These are phyloP conservation scores for Colletotrichum aenigma DNA, from an alignment of 2,329 filamentous ascomycete species.

Conservation along the genomic window DNA sequence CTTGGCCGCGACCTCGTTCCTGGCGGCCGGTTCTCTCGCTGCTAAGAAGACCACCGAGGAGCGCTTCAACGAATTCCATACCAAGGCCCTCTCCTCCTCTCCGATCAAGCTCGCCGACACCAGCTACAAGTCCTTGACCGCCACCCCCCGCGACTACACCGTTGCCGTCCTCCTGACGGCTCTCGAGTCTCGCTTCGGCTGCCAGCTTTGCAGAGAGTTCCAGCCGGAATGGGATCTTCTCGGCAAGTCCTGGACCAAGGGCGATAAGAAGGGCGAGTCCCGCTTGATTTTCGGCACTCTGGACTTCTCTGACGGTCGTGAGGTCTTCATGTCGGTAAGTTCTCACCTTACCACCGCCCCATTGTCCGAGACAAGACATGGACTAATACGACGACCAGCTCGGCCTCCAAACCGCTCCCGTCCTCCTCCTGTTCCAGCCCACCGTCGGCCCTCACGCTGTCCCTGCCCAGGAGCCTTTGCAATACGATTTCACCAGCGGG, in stretches of 20 bases:
- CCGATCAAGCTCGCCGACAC: slow-evolving; percentile 81
- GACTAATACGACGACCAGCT: slow-evolving; percentile 59
- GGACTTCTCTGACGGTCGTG: slow-evolving; percentile 85
- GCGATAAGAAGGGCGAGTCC: slow-evolving; percentile 76
- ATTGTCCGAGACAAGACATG: neutral
- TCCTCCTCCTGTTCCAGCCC: slow-evolving; percentile 86
- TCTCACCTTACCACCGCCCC: neutral
- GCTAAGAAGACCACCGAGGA: slow-evolving; percentile 68
- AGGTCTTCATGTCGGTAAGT: slow-evolving; percentile 83
- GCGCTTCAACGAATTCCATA: slow-evolving; percentile 74
- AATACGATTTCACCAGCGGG: slow-evolving; percentile 87
- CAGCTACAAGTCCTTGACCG: slow-evolving; percentile 76
- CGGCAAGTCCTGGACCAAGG: slow-evolving; percentile 84
- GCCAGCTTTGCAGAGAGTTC: slow-evolving; percentile 86
- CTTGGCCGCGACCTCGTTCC: slow-evolving; percentile 66
- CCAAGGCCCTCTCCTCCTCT: slow-evolving; percentile 66
- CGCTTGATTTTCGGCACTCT: slow-evolving; percentile 81
- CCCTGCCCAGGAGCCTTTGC: slow-evolving; percentile 68
- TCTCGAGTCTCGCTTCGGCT: slow-evolving; percentile 81
- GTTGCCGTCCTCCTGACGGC: slow-evolving; percentile 86
- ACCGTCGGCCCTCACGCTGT: slow-evolving; percentile 82
- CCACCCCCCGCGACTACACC: slow-evolving; percentile 81
- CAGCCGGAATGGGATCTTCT: slow-evolving; percentile 93
- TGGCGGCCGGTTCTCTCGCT: slow-evolving; percentile 63
- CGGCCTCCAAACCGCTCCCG: slow-evolving; percentile 90